Conservation (phyloP, 2,329 filamentous ascomycete genomes). For the Fusarium pseudonygamai region DNA sequence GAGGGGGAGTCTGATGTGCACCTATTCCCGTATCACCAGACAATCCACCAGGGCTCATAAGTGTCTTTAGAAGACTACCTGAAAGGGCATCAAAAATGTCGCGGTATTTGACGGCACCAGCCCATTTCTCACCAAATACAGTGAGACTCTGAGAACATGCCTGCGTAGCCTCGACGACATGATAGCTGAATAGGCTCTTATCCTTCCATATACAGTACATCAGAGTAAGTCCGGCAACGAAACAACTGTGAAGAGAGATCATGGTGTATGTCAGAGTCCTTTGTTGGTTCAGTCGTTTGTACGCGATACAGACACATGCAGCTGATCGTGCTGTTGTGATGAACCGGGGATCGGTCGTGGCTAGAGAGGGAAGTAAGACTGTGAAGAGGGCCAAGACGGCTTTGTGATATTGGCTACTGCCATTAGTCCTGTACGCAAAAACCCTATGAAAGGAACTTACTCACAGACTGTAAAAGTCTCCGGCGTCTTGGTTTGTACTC, state of each 20-base stretch:
- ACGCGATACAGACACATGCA: neutral
- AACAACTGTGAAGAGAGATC: neutral
- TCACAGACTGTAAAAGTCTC: neutral
- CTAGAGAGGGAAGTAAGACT: neutral
- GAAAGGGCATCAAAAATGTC: neutral
- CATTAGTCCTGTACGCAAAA: no score
- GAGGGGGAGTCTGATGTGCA: neutral
- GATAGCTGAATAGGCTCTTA: neutral
- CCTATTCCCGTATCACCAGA: neutral
- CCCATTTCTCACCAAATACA: neutral
- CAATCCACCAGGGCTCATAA: neutral
- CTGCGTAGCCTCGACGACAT: neutral
- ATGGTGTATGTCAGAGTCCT: neutral
- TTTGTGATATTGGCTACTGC: neutral
- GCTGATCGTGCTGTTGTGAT: neutral
- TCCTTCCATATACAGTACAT: neutral
- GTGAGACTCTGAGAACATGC: neutral
- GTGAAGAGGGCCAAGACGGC: neutral
- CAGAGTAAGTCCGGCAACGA: neutral
- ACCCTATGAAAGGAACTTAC: neutral
- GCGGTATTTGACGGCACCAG: neutral
- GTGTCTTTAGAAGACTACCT: neutral
- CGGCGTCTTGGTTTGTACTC: neutral
- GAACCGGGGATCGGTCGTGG: rapidly evolving
- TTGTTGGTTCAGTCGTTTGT: neutral